phyloP scores from a whole-genome alignment of 2,329 filamentous ascomycete species.

The Emmonsiellopsis sp. region DNA sequence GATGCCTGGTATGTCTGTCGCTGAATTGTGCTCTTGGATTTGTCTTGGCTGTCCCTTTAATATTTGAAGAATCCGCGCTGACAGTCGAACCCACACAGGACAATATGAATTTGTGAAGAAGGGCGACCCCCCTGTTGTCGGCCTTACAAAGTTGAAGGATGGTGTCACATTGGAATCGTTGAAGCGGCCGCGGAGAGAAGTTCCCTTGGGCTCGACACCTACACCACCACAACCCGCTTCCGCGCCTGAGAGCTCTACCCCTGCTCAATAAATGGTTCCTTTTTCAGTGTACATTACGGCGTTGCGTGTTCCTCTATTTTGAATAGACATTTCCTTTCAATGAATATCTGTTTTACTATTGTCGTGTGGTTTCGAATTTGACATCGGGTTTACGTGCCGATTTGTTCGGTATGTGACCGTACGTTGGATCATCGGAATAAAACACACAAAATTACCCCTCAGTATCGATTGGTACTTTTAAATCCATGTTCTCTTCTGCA shows the following conservation, averaged over 20 bases:
- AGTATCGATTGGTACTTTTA: neutral
- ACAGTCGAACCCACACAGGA: constrained; percentile 17
- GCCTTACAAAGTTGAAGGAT: constrained; percentile 76
- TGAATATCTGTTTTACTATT: neutral
- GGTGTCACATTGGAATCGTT: constrained; percentile 75
- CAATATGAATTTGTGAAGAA: constrained; percentile 88
- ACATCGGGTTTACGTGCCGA: no score
- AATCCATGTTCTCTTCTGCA: neutral
- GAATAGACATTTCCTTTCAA: neutral
- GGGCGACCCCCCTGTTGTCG: constrained; percentile 81
- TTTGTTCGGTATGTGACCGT: no score
- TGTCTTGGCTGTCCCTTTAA: neutral
- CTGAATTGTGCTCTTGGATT: neutral
- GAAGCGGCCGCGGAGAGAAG: constrained; percentile 64
- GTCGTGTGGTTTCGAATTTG: no score
- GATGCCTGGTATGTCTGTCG: constrained; percentile 60
- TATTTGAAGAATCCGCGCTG: neutral
- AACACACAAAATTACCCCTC: no score
- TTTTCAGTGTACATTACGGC: constrained; percentile 1
- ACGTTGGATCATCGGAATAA: no score
- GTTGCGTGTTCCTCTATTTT: neutral
- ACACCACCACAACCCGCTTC: neutral
- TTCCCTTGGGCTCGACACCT: constrained; percentile 34
- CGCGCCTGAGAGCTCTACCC: neutral
- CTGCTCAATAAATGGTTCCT: neutral